These are phyloP conservation scores for Aureobasidium sp. DNA, from an alignment of 2,329 filamentous ascomycete genomes.

Conservation along the genomic window DNA sequence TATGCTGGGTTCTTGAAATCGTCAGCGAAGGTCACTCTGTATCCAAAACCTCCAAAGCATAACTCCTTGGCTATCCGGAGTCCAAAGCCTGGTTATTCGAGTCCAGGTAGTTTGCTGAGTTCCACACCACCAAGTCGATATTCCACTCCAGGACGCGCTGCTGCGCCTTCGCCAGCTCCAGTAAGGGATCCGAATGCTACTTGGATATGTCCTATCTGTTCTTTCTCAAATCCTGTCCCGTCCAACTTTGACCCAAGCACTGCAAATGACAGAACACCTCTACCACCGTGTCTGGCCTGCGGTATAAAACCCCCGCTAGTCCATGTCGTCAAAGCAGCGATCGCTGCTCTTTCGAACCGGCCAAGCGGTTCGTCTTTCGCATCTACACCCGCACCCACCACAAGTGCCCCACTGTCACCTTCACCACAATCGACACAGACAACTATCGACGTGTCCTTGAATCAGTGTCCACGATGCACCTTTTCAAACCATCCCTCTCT, in stretches of 20 bases:
- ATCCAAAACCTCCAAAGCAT: constrained; percentile 70
- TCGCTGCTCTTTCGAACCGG: constrained; percentile 62
- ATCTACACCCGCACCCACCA: background rate
- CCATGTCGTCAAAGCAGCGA: constrained; percentile 78
- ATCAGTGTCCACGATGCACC: constrained; percentile 73
- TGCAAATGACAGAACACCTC: constrained; percentile 68
- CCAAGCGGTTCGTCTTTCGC: constrained; percentile 18
- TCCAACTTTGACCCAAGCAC: constrained; percentile 85
- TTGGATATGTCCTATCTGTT: constrained; percentile 95
- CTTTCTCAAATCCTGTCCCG: constrained; percentile 85
- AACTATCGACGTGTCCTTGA: background rate
- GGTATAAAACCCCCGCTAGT: constrained; percentile 85
- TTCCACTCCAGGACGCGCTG: constrained; percentile 32
- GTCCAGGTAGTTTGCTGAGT: constrained; percentile 41
- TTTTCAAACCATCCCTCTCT: constrained; percentile 90
- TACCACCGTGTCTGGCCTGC: constrained; percentile 84
- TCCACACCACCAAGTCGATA: constrained; percentile 40
- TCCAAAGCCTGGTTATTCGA: constrained; percentile 40
- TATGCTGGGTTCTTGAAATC: constrained; percentile 93
- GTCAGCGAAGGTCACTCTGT: constrained; percentile 83
- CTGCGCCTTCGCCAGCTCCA: constrained; percentile 42
- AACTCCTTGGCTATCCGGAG: constrained; percentile 51
- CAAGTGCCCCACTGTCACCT: background rate
- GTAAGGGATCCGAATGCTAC: constrained; percentile 56
- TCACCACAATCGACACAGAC: constrained; percentile 1